These are phyloP conservation scores for Plenodomus tracheiphilus DNA, from an alignment of 2,329 filamentous ascomycete species.

Conservation along the genomic window DNA sequence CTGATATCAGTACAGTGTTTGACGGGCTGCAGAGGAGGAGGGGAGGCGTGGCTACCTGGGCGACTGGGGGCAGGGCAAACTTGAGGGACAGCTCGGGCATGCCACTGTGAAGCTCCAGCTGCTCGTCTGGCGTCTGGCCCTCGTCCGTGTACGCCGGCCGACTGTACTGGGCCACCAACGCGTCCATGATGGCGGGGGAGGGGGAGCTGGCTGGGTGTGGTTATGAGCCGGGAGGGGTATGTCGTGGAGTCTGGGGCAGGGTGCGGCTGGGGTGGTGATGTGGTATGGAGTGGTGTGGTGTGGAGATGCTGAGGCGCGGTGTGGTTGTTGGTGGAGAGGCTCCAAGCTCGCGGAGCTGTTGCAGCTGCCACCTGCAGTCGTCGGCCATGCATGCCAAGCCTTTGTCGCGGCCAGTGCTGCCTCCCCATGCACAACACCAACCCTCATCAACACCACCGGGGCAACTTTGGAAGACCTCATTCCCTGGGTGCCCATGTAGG, in stretches of 20 bases:
- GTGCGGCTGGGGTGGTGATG: constrained; percentile 16
- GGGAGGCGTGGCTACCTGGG: constrained; percentile 66
- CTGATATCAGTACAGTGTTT: constrained; percentile 4
- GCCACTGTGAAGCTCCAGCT: constrained; percentile 69
- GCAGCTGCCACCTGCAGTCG: background rate
- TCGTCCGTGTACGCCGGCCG: constrained; percentile 75
- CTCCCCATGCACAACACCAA: constrained; percentile 5
- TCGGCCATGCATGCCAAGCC: background rate
- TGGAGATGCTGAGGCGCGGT: background rate
- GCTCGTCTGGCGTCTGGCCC: constrained; percentile 71
- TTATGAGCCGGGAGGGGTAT: constrained; percentile 6
- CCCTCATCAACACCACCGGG: background rate
- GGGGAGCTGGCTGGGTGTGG: constrained; percentile 7
- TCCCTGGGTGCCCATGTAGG: too few relatives aligned
- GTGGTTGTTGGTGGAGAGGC: background rate
- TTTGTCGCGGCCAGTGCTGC: background rate
- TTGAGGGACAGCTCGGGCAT: constrained; percentile 81
- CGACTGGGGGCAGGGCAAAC: constrained; percentile 92
- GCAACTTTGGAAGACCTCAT: too few relatives aligned
- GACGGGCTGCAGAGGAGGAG: background rate
- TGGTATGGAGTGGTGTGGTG: constrained; percentile 12
- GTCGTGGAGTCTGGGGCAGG: too few relatives aligned
- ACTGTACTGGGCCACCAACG: constrained; percentile 90
- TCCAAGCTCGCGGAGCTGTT: constrained; percentile 9
- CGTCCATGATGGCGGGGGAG: constrained; percentile 68